Base-by-base conservation (phyloP, 23 red algal genomes). In the Agarophyton chilense region DNA sequence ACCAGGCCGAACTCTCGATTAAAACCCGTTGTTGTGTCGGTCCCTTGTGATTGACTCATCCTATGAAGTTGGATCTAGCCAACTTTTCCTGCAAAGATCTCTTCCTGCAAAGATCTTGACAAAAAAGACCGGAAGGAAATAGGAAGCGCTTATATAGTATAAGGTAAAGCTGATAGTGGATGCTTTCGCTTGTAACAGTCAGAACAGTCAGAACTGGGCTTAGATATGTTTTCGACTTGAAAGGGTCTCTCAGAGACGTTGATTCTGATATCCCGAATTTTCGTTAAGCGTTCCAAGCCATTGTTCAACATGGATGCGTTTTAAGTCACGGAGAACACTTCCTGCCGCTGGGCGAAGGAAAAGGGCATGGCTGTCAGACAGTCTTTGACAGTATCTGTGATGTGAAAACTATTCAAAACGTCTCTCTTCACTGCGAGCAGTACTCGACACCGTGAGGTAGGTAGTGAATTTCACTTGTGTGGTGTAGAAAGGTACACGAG, bases 1-100 rank as follows among this genome's bases (percentile, higher is more conserved):
- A 74, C 47, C 68, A 74, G 18, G 4, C 39, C 68, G 29, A 74
- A 49, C 68, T 74, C 68, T 26, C 68, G 38, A 49, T 74, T 29
- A 39, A 46, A 74, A 49, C 21, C 47, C 19, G 68, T 29, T 18
- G 68, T 29, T 10, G 68, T 45, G n/a, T 74, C 68, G 10, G 5
- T 38, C 16, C 21, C 41, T 40, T 74, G 68, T 24, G 68, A 28
- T 10, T 47, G 29, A 13, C 4, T 74, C 68, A 74, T 74, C 41
- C 9, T 49, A 39, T 39, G 43, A 47, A 65, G 31, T 36, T 62
- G 24, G 12, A 6, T 62, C 6, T 21, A 32, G n/a, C 18, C 18
- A 61, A 32, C 1, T 4, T 2, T 61, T 22, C 10, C 4, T 29
- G 56, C 28, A 21, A 29, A 18, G n/a, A n/a, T n/a, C n/a, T n/a